These are phyloP conservation scores for Pseudomonodictys pantanalensis DNA, from an alignment of 495 filamentous ascomycete species.

Conservation along the genomic window DNA sequence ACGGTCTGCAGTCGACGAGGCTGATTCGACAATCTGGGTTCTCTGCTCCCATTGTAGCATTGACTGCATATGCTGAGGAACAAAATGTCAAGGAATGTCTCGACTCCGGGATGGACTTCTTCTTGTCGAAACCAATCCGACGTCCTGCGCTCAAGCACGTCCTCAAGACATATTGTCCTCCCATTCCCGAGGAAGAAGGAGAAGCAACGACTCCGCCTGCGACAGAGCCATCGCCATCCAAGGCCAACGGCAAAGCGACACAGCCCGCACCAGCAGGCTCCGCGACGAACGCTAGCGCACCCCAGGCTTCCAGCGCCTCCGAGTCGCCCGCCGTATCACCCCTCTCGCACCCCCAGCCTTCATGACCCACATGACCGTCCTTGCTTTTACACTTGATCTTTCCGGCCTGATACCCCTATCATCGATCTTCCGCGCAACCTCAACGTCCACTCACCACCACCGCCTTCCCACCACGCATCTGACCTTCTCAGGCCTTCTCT, in stretches of 20 bases:
- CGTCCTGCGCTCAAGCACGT: slow-evolving; percentile 82
- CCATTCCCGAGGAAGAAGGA: slow-evolving; percentile 50
- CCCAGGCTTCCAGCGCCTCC: not conserved
- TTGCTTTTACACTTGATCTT: not conserved
- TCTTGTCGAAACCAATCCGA: slow-evolving; percentile 73
- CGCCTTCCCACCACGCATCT: too few species aligned
- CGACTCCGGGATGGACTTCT: slow-evolving; percentile 51
- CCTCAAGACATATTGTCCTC: slow-evolving; percentile 62
- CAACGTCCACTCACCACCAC: too few species aligned
- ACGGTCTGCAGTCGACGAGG: slow-evolving; percentile 83
- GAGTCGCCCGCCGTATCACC: slow-evolving; percentile 27
- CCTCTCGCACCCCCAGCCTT: slow-evolving; percentile 7
- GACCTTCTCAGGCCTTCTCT: too few species aligned
- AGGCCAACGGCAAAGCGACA: not conserved
- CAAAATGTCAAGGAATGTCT: slow-evolving; percentile 65
- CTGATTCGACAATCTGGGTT: slow-evolving; percentile 85
- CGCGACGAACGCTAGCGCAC: not conserved
- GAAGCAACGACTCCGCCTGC: slow-evolving; percentile 7
- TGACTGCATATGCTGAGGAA: slow-evolving; percentile 88
- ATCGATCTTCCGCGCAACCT: too few species aligned
- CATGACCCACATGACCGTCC: not conserved
- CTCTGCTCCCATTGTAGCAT: slow-evolving; percentile 81
- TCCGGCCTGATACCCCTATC: not conserved
- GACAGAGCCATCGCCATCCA: slow-evolving; percentile 5
- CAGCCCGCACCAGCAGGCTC: not conserved